Evolutionary conservation across 2,329 filamentous ascomycete genomes (phyloP).

Genomic region (Cordyceps tenuipes): DNA sequence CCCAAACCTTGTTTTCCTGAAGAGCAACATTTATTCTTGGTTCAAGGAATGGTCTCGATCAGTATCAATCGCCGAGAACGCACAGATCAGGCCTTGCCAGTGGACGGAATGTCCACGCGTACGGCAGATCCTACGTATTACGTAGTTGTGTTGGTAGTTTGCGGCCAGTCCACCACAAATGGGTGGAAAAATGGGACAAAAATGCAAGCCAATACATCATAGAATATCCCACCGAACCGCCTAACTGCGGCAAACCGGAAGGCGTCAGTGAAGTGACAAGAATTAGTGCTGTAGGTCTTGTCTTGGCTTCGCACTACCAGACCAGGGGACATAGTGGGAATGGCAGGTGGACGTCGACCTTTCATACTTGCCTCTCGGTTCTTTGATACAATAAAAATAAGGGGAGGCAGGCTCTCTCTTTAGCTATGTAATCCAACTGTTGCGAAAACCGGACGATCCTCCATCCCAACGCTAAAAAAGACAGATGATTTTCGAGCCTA

Average conservation of each 20-base stretch:
- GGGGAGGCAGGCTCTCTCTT: too few species aligned
- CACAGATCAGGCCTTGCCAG: not conserved
- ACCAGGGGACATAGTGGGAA: too few species aligned
- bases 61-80: not conserved
- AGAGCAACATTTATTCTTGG: not conserved
- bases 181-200: not conserved
- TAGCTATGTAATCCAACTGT: too few species aligned
- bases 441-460: not conserved
- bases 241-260: not conserved
- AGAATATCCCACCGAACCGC: not conserved
- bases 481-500: not conserved
- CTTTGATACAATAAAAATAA: too few species aligned
- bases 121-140: too few species aligned
- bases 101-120: not conserved
- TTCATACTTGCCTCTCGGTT: too few species aligned
- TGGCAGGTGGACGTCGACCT: too few species aligned
- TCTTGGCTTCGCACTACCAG: too few species aligned
- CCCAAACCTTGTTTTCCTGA: not conserved
- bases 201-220: slow-evolving; percentile 5
- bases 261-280: not conserved
- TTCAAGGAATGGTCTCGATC: not conserved
- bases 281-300: too few species aligned
- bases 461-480: not conserved
- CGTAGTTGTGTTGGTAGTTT: too few species aligned
- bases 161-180: not conserved